Percentiles rank a stretch among this genome's conserved stretches.
phyloP scores from a whole-genome alignment of 495 filamentous ascomycete species.

The Symbiotaphrina buchneri region DNA sequence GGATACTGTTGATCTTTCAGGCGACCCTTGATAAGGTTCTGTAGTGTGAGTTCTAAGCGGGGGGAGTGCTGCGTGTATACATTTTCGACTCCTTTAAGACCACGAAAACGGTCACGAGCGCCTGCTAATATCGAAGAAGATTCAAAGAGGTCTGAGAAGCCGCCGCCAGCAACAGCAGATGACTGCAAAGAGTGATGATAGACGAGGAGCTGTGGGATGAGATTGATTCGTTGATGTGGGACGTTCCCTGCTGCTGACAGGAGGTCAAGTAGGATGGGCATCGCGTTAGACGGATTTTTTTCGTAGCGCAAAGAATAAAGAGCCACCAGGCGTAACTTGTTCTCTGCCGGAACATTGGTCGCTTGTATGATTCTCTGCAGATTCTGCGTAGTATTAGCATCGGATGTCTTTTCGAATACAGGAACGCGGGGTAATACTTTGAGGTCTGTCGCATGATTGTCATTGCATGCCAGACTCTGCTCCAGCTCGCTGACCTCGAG shows the following conservation, averaged over 20 bases:
- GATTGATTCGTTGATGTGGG: conserved; percentile 43
- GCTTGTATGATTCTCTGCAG: conserved; percentile 68
- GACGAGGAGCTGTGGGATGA: conserved; percentile 52
- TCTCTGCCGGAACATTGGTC: conserved; percentile 45
- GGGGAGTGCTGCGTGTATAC: conserved; percentile 97
- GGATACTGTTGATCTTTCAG: conserved; percentile 71
- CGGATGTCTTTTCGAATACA: neutral
- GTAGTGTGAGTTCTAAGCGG: conserved; percentile 61
- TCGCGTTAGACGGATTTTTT: conserved; percentile 55
- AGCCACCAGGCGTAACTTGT: conserved; percentile 72
- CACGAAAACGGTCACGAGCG: conserved; percentile 76
- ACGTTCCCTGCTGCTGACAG: conserved; percentile 56
- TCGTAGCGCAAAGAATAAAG: conserved; percentile 86
- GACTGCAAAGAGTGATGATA: conserved; percentile 73
- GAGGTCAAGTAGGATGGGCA: conserved; percentile 67
- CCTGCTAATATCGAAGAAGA: conserved; percentile 78
- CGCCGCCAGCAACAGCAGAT: conserved; percentile 33
- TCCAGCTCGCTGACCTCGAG: conserved; percentile 91
- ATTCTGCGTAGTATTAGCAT: conserved; percentile 22
- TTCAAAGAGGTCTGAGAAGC: conserved; percentile 80
- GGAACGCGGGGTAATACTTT: conserved; percentile 25
- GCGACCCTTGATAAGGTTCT: conserved; percentile 79
- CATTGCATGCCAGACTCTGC: conserved; percentile 90
- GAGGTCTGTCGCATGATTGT: conserved; percentile 73
- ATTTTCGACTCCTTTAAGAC: conserved; percentile 91